phyloP scores from a whole-genome alignment of 179 eudicot species.

The Dionaea muscipula region DNA sequence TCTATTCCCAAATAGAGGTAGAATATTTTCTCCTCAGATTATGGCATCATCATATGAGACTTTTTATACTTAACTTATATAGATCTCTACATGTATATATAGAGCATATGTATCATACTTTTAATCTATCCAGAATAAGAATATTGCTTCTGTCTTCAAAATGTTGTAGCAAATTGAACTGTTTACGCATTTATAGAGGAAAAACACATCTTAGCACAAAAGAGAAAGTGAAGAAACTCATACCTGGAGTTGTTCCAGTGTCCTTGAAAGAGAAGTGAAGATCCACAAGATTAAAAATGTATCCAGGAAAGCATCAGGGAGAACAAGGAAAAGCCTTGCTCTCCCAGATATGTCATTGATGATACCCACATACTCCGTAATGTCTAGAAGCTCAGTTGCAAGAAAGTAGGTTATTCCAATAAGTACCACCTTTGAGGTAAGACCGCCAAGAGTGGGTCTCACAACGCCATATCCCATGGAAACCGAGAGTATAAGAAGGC shows the following conservation, averaged over 20 bases:
- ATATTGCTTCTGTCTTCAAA: too few relatives aligned
- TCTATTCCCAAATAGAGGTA: too few relatives aligned
- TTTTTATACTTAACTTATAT: too few relatives aligned
- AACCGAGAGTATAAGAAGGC: slow-evolving; percentile 71
- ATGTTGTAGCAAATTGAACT: too few relatives aligned
- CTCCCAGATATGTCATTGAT: slow-evolving; percentile 87
- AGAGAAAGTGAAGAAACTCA: neutral
- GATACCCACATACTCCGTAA: slow-evolving; percentile 83
- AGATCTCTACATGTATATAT: too few relatives aligned
- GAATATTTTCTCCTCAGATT: too few relatives aligned
- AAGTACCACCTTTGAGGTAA: slow-evolving; percentile 79
- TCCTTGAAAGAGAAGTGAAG: slow-evolving; percentile 91
- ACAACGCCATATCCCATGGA: slow-evolving; percentile 99
- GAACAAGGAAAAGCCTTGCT: slow-evolving; percentile 69
- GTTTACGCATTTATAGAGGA: too few relatives aligned
- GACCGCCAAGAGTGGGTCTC: slow-evolving; percentile 97
- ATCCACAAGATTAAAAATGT: slow-evolving; percentile 89
- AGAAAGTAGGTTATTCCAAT: slow-evolving; percentile 78
- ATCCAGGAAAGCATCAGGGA: slow-evolving; percentile 79
- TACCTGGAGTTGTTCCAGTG: slow-evolving; percentile 94
- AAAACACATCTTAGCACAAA: too few relatives aligned
- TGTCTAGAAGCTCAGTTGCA: slow-evolving; percentile 72
- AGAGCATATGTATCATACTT: too few relatives aligned
- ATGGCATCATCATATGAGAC: too few relatives aligned
- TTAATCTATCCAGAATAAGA: too few relatives aligned